Percentiles rank a stretch among this genome's conserved stretches.
These are phyloP conservation scores for Curvularia sp. DNA, from an alignment of 2,329 filamentous ascomycete species.

Conservation along the genomic window DNA sequence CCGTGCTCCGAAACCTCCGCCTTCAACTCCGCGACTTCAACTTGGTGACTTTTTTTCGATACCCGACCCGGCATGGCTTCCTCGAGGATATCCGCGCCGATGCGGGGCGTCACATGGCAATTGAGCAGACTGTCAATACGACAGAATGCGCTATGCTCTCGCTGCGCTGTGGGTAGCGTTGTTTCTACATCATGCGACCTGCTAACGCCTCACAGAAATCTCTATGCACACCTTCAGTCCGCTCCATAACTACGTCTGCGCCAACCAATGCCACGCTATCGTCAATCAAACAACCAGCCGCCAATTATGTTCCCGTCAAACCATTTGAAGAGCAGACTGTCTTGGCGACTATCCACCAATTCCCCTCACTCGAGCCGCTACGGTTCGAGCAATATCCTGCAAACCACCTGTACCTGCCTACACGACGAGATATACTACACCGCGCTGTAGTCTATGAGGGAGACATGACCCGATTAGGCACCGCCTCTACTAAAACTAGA, in stretches of 20 bases:
- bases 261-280: conserved; percentile 65
- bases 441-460: conserved; percentile 92
- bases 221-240: conserved; percentile 33
- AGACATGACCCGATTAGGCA: conserved; percentile 80
- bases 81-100: conserved; percentile 47
- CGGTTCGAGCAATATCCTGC: conserved; percentile 78
- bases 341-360: conserved; percentile 85
- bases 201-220: conserved; percentile 38
- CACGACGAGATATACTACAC: conserved; percentile 91
- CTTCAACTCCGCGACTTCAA: conserved; percentile 35
- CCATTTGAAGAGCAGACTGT: conserved; percentile 61
- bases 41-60: conserved; percentile 25
- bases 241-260: conserved; percentile 53
- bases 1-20: conserved; percentile 32
- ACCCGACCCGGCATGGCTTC: conserved; percentile 51
- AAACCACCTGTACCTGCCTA: conserved; percentile 84
- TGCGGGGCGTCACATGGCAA: conserved; percentile 46
- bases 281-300: conserved; percentile 49
- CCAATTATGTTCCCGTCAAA: conserved; percentile 48
- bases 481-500: conserved; percentile 66
- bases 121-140: conserved; percentile 39
- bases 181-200: conserved; percentile 46
- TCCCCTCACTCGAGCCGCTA: conserved; percentile 86
- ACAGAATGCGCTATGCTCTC: conserved; percentile 53
- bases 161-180: conserved; percentile 57